Base-by-base conservation (phyloP, 2,329 filamentous ascomycete species). In the Penicillium sp. region DNA sequence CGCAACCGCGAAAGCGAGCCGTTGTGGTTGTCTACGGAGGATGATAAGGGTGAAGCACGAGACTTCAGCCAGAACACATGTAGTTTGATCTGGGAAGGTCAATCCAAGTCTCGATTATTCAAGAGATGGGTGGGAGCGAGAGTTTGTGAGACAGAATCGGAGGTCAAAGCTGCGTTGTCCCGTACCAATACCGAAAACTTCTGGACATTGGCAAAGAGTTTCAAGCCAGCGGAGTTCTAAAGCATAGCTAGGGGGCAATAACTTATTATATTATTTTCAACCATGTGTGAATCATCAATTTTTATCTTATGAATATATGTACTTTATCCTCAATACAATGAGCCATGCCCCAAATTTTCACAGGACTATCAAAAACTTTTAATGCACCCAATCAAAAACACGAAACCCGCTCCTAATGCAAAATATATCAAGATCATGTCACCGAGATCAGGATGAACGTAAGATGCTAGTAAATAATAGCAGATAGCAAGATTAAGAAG, bases 111-210 rank as follows among this genome's bases (percentile, higher is more conserved):
- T 31, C 84, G 90, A 49, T 85, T 82, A 0, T 99, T 98, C 73
- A 87, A 90, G 63, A 93, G 91, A 70, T 98, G 93, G 90, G 84
- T 89, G 3, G 92, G 88, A 61, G 76, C 77, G 24, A 89, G 91
- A 71, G 87, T 95, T n/a, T 96, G 92, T 74, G 95, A 98, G 76
- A 93, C 90, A 2, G 95, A 99, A 72, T 84, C 87, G 11, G 90
- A 96, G 71, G 95, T 93, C 5, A 89, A 90, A 71, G 91, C 96
- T 65, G 82, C 88, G 22, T 76, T 99, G 60, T 79, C 86, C 13
- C 84, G 91, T 65, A 86, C 87, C 6, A 97, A 96, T 80, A 90
- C 98, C 84, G 93, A 98, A 67, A 96, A 89, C 68, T 93, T 99
- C 70, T 99, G 95, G 95, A 89, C 89, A 10, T 77, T 95, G 65